Conservation (phyloP, 352 stramenopile species). For the Phytophthora lateralis region DNA sequence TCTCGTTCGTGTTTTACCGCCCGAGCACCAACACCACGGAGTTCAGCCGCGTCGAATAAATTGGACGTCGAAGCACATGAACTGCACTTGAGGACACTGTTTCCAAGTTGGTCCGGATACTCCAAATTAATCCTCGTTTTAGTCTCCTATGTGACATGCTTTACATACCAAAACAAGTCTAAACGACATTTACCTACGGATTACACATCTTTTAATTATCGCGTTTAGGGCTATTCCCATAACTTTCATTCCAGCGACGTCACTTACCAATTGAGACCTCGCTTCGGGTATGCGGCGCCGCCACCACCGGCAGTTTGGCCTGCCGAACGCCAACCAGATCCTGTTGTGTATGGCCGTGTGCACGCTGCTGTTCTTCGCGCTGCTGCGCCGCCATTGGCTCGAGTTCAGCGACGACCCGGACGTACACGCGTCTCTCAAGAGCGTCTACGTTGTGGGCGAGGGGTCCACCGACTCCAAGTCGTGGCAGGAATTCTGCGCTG, state of each 20-base stretch:
- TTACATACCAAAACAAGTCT: constrained; percentile 15
- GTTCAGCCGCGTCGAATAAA: constrained; percentile 81
- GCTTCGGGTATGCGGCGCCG: constrained; percentile 39
- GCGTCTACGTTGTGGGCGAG: constrained; percentile 48
- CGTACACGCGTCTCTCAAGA: constrained; percentile 60
- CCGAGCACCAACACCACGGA: constrained; percentile 85
- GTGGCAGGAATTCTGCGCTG: constrained; percentile 62
- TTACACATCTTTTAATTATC: constrained; percentile 6
- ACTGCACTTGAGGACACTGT: no score
- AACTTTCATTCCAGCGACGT: constrained; percentile 11
- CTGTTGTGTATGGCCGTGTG: constrained; percentile 62
- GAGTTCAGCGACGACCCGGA: constrained; percentile 50
- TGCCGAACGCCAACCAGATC: constrained; percentile 89
- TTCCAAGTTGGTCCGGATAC: constrained; percentile 5
- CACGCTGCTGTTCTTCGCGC: constrained; percentile 62
- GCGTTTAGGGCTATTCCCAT: background rate
- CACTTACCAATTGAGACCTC: constrained; percentile 22
- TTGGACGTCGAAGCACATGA: no score
- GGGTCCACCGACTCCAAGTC: constrained; percentile 45
- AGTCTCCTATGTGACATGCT: constrained; percentile 16
- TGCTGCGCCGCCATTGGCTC: constrained; percentile 72
- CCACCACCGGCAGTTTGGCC: constrained; percentile 70
- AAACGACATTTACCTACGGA: constrained; percentile 6
- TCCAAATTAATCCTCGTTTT: constrained; percentile 25
- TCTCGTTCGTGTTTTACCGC: constrained; percentile 87